phyloP scores from a whole-genome alignment of 1,284 basidiomycete genomes.

The Neonothopanus nambi region DNA sequence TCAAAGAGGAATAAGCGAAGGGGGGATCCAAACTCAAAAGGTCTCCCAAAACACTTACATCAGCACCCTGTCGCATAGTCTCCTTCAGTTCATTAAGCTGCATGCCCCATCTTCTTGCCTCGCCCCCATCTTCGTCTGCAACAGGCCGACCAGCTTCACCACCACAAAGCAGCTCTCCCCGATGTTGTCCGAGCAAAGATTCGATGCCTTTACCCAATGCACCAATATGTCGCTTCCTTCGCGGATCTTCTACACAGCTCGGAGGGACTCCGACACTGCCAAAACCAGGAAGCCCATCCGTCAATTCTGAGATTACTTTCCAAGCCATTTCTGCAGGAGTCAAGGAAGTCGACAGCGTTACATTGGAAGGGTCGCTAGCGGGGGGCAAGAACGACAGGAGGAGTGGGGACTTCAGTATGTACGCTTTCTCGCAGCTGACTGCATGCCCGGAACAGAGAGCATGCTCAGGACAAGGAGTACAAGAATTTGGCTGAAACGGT shows the following conservation, averaged over 20 bases:
- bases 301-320: slow-evolving; percentile 42
- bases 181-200: slow-evolving; percentile 62
- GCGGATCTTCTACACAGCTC: slow-evolving; percentile 81
- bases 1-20: too few species aligned
- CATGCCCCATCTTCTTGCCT: slow-evolving; percentile 76
- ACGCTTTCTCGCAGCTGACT: slow-evolving; percentile 75
- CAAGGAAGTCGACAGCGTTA: slow-evolving; percentile 38
- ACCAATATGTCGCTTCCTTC: slow-evolving; percentile 77
- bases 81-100: slow-evolving; percentile 57
- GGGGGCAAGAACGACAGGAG: slow-evolving; percentile 56
- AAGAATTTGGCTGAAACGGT: slow-evolving; percentile 66
- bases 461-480: slow-evolving; percentile 84
- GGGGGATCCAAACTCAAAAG: slow-evolving; percentile 14
- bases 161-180: slow-evolving; percentile 72
- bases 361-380: slow-evolving; percentile 35
- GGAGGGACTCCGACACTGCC: slow-evolving; percentile 82
- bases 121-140: slow-evolving; percentile 53
- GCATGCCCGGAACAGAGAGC: slow-evolving; percentile 70
- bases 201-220: slow-evolving; percentile 77
- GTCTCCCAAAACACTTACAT: slow-evolving; percentile 1
- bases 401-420: slow-evolving; percentile 67
- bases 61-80: slow-evolving; percentile 42
- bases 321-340: slow-evolving; percentile 44
- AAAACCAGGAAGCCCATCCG: slow-evolving; percentile 78
- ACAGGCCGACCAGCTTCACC: slow-evolving; percentile 42